Evolutionary conservation across 805 yeast genomes (phyloP).

Genomic region (Hanseniaspora meyeri): DNA sequence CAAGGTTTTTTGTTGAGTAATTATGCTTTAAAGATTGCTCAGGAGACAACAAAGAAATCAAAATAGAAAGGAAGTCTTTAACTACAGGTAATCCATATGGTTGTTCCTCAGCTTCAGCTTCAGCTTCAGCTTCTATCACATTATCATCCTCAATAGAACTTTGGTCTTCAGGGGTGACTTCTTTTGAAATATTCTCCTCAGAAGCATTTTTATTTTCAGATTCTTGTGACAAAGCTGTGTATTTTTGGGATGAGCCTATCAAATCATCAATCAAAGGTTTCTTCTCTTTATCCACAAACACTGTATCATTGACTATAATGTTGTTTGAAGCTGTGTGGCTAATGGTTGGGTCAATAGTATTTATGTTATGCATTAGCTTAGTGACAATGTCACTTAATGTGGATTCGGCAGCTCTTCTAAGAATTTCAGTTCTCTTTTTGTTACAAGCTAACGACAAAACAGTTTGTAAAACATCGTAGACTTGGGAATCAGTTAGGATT

Average conservation of each 20-base stretch:
- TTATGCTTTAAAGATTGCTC: constrained; percentile 73
- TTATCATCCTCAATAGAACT: constrained; percentile 2
- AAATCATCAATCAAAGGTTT: constrained; percentile 13
- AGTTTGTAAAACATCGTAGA: constrained; percentile 82
- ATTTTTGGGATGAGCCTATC: constrained; percentile 15
- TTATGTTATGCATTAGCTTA: constrained; percentile 51
- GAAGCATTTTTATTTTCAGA: constrained; percentile 13
- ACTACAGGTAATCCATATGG: constrained; percentile 59
- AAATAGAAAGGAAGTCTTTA: constrained; percentile 60
- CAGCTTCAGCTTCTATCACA: constrained; percentile 10
- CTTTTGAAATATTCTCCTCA: neutral
- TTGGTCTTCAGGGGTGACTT: neutral
- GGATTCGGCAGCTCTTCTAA: constrained; percentile 80
- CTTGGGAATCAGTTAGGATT: constrained; percentile 65
- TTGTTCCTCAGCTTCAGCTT: constrained; percentile 11
- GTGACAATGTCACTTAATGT: constrained; percentile 60
- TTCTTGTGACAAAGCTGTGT: constrained; percentile 2
- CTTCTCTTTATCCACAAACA: constrained; percentile 10
- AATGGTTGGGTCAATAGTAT: constrained; percentile 34
- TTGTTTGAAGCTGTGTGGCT: constrained; percentile 33
- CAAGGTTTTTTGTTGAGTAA: constrained; percentile 75
- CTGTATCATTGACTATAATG: constrained; percentile 21
- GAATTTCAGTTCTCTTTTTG: constrained; percentile 77
- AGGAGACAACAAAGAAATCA: constrained; percentile 71
- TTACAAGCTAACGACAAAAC: constrained; percentile 86